Percentiles rank a stretch among this genome's conserved stretches.
These are phyloP conservation scores for Astraeus odoratus DNA, from an alignment of 768 basidiomycete genomes.

Conservation along the genomic window DNA sequence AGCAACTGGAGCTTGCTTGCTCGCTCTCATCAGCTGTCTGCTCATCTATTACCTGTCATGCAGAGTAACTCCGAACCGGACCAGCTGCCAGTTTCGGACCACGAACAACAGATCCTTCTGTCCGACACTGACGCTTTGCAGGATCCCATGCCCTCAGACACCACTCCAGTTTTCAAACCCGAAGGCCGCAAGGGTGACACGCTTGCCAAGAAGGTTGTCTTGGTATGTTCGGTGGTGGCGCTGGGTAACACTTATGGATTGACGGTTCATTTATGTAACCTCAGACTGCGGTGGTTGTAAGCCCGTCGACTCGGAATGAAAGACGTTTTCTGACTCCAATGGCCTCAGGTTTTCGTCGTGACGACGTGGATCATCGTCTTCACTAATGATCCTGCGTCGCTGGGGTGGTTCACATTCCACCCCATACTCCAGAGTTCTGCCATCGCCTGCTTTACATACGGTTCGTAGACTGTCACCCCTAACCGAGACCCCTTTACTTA, in stretches of 20 bases:
- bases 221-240: constrained; percentile 27
- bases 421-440: constrained; percentile 57
- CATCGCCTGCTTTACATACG: constrained; percentile 52
- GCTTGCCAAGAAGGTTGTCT: constrained; percentile 26
- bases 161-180: constrained; percentile 13
- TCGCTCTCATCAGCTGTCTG: too few species aligned
- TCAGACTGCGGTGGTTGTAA: constrained; percentile 16
- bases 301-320: constrained; percentile 1
- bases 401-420: constrained; percentile 64
- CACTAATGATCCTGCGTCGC: constrained; percentile 34
- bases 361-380: constrained; percentile 43
- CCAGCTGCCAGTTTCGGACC: not conserved
- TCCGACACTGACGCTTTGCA: not conserved
- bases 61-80: not conserved
- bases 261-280: not conserved
- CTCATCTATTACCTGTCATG: not conserved
- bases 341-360: constrained; percentile 33
- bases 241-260: not conserved
- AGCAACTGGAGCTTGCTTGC: too few species aligned
- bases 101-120: constrained; percentile 15
- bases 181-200: constrained; percentile 36
- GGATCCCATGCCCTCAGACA: constrained; percentile 18
- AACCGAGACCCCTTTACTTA: not conserved
- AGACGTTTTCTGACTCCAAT: not conserved
- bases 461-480: constrained; percentile 31